Evolutionary conservation across 495 filamentous ascomycete species (phyloP).

Genomic region (Aspergillus indologenus): DNA sequence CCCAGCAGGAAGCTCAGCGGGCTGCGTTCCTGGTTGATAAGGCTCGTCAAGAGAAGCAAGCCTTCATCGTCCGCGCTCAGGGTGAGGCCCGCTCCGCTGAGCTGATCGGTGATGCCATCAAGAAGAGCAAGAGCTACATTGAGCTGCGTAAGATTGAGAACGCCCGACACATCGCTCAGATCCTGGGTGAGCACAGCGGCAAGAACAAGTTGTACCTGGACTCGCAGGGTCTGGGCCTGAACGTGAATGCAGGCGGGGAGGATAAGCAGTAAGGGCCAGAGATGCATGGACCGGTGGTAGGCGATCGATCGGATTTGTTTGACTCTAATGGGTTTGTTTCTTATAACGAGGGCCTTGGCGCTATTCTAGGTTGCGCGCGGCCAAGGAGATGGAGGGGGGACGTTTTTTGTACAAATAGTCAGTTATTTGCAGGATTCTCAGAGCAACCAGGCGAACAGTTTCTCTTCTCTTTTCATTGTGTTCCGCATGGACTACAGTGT

Average conservation of each 20-base stretch:
- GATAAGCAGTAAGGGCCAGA: slow-evolving; percentile 25
- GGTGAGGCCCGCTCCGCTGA: slow-evolving; percentile 98
- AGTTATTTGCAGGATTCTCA: slow-evolving; percentile 36
- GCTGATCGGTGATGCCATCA: slow-evolving; percentile 97
- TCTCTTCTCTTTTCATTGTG: slow-evolving; percentile 40
- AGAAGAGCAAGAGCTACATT: slow-evolving; percentile 96
- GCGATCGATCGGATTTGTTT: not conserved
- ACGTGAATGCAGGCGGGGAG: slow-evolving; percentile 61
- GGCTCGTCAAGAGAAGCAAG: slow-evolving; percentile 98
- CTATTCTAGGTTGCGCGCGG: slow-evolving; percentile 16
- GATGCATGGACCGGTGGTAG: slow-evolving; percentile 12
- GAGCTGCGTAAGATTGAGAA: slow-evolving; percentile 98
- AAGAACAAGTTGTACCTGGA: slow-evolving; percentile 95
- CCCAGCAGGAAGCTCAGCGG: slow-evolving; percentile 96
- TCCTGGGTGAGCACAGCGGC: slow-evolving; percentile 80
- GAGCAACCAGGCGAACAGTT: slow-evolving; percentile 30
- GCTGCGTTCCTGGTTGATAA: slow-evolving; percentile 98
- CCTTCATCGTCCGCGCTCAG: slow-evolving; percentile 96
- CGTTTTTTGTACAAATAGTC: slow-evolving; percentile 46
- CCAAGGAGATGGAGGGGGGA: slow-evolving; percentile 27
- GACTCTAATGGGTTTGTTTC: slow-evolving; percentile 7
- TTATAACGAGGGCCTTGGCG: slow-evolving; percentile 11
- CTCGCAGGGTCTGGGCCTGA: slow-evolving; percentile 82
- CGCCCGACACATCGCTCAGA: slow-evolving; percentile 76
- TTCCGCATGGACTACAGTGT: not conserved